Evolutionary conservation across 2,329 filamentous ascomycete species (phyloP), one percentile per base, ranked within the genome.

Genomic region (Diaporthe eres): DNA sequence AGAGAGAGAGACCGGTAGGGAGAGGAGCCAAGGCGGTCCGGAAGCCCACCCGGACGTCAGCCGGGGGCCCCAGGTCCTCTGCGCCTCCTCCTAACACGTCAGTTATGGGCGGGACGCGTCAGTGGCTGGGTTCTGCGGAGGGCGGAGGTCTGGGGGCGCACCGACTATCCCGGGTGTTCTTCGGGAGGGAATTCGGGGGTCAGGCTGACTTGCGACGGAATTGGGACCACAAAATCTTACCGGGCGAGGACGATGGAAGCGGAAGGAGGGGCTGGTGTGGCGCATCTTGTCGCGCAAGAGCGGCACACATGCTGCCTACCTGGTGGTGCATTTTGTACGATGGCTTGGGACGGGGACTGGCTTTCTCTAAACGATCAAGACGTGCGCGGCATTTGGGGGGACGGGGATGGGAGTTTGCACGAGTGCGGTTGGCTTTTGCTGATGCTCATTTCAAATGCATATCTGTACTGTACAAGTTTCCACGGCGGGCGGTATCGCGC

Each of bases 1-100:
- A 92, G 85, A 49, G 78, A 6, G 5, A 34, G 15, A 19, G 44
- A 22, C 7, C 34, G 34, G 19, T 25, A 31, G n/a, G 4, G 8
- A n/a, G 31, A 10, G 57, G 57, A 12, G 19, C 28, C 57, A 37
- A 22, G 57, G 19, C 25, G 60, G 60, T 17, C 39, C 39, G 39
- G 37, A 37, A 22, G n/a, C 49, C n/a, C 51, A 55, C 25, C 25
- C 51, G 25, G 28, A 12, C 9, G 22, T 25, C 60, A 47, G 4
- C 60, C 28, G 25, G 8, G 57, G 39, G 19, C 8, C 10, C 10
- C 42, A n/a, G 61, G 15, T 12, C 28, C n/a, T 49, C 19, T 34
- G 39, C 60, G 15, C 13, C 42, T 19, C 9, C 25, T 28, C 13
- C 17, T 25, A 9, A 28, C 39, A 34, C 19, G 61, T 19, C 13